Evolutionary conservation across 176 grass and related monocot genomes (phyloP), one percentile per base, ranked within the genome.

Genomic region (Eleusine coracana): DNA sequence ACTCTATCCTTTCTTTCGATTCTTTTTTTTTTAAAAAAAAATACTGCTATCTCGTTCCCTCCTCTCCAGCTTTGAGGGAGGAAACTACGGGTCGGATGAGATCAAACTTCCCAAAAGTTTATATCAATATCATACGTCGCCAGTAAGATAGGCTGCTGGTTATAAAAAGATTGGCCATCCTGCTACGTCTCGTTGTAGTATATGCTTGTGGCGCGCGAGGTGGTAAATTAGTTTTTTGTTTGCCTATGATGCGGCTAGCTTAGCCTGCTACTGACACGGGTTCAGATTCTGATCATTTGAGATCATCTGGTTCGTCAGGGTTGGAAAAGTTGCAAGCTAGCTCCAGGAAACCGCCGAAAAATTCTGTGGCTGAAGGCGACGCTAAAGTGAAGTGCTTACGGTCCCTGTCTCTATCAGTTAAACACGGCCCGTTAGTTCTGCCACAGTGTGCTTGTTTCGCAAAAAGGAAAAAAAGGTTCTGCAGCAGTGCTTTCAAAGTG

Each of bases 31-130:
- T 34, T 34, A n/a, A n/a, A n/a, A n/a, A n/a, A n/a, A 34, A 18
- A 5, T 20, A 5, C 44, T 49, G 1, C 12, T 39, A 1, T 39
- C 20, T n/a, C 64, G 50, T 46, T 5, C 2, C 6, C 1, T 40
- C 51, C 56, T 28, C 36, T 88, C 87, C 87, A 34, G n/a, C 75
- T 80, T 75, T 76, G n/a, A 6, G 2, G 76, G 87, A 80, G 5
- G 25, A 62, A 54, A 1, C 3, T 12, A 6, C 5, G 3, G 60
- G 25, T 13, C 25, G 58, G 44, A 76, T 17, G 11, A 58, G n/a
- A 20, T 31, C 16, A 48, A 3, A 62, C 2, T 58, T 25, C 25
- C 25, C 25, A 16, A 20, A 17, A 67, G 45, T 23, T 36, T 1
- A 4, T 81, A 4, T 46, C 44, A 28, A 74, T 65, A 69, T 71